Conservation (phyloP, 148 eudicot genomes). For the Arctostaphylos glauca region DNA sequence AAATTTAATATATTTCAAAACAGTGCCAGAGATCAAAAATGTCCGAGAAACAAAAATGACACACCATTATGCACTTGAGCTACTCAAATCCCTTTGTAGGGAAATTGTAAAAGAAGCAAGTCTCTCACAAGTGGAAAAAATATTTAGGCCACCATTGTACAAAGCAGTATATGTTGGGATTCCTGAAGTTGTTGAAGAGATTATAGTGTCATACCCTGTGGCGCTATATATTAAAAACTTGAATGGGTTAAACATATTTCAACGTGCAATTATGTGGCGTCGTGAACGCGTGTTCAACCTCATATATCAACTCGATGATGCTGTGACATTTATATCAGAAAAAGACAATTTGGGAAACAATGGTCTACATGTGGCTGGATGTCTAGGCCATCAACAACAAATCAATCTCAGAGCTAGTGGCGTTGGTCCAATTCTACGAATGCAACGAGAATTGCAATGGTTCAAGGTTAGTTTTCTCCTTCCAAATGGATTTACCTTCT, state of each 20-base stretch:
- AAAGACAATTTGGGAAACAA: not conserved
- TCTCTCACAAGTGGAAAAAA: not conserved
- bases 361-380: constrained; percentile 2
- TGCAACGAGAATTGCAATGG: not conserved
- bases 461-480: not conserved
- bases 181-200: not conserved
- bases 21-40: not conserved
- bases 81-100: not conserved
- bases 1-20: not conserved
- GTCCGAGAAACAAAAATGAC: not conserved
- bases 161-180: not conserved
- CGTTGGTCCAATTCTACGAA: not conserved
- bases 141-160: not conserved
- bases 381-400: not conserved
- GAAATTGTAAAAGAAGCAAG: not conserved
- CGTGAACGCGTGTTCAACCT: not conserved
- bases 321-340: not conserved
- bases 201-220: not conserved
- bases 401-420: not conserved
- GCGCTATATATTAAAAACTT: not conserved
- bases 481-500: not conserved
- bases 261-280: not conserved
- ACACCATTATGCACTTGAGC: not conserved
- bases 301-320: not conserved
- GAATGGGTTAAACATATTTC: not conserved